These are phyloP conservation scores for Brasilioporus rufonigricans DNA, from an alignment of 768 basidiomycete species.

Conservation along the genomic window DNA sequence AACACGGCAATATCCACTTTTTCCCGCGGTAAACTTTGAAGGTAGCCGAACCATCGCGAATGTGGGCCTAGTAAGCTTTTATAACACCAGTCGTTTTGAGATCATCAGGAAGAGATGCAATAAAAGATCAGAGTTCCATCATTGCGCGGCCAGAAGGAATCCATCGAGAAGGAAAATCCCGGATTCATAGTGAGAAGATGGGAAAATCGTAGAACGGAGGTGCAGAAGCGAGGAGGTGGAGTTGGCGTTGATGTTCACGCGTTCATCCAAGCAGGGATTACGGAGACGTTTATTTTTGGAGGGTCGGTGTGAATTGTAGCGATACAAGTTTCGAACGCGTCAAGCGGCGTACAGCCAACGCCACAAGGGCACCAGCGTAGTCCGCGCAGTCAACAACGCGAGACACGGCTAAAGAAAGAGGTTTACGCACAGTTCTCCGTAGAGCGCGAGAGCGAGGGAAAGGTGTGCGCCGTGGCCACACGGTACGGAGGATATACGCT, in stretches of 20 bases:
- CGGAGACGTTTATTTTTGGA: constrained; percentile 19
- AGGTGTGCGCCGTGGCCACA: constrained; percentile 61
- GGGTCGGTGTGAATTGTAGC: constrained; percentile 11
- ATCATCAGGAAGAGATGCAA: not conserved
- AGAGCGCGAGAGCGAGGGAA: constrained; percentile 60
- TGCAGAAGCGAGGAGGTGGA: constrained; percentile 17
- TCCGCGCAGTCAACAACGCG: constrained; percentile 8
- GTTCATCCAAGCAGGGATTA: constrained; percentile 14
- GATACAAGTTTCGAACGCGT: constrained; percentile 4
- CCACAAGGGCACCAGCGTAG: constrained; percentile 4
- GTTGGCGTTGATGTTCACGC: constrained; percentile 22
- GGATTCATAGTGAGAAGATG: constrained; percentile 19
- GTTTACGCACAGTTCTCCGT: constrained; percentile 57
- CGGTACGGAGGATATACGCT: constrained; percentile 41
- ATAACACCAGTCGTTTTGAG: constrained; percentile 11
- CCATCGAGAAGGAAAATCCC: constrained; percentile 24
- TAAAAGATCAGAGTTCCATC: constrained; percentile 4
- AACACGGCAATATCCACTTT: constrained; percentile 59
- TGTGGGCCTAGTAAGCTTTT: constrained; percentile 44
- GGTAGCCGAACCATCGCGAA: constrained; percentile 65
- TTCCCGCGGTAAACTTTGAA: constrained; percentile 57
- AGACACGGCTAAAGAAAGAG: not conserved
- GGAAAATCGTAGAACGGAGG: constrained; percentile 8
- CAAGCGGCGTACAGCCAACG: constrained; percentile 14
- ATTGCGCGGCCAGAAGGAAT: constrained; percentile 8